phyloP scores from a whole-genome alignment of 2,329 filamentous ascomycete species.

The Coniochaeta sp. region DNA sequence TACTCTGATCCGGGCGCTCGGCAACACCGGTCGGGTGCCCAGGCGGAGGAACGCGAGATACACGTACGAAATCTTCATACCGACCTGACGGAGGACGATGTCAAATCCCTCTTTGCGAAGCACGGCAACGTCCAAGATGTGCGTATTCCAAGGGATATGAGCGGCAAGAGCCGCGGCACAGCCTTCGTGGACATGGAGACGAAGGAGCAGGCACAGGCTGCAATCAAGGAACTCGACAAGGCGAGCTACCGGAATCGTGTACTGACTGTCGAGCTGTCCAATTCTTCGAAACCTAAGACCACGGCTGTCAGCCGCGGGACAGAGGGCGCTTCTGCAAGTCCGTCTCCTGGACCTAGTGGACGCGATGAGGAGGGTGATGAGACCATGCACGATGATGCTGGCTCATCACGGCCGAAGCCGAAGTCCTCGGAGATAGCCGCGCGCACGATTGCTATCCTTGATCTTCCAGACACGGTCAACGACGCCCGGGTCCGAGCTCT shows the following conservation, averaged over 20 bases:
- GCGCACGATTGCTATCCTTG: conserved; percentile 74
- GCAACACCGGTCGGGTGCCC: conserved; percentile 70
- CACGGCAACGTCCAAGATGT: conserved; percentile 70
- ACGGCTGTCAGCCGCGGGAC: conserved; percentile 36
- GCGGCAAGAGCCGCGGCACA: conserved; percentile 66
- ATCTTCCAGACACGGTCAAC: conserved; percentile 87
- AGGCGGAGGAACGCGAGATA: conserved; percentile 82
- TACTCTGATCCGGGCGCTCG: conserved; percentile 78
- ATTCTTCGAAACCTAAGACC: conserved; percentile 45
- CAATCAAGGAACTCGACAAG: conserved; percentile 62
- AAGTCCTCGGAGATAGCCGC: conserved; percentile 42
- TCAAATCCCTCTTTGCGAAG: conserved; percentile 64
- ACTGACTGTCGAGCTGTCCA: conserved; percentile 57
- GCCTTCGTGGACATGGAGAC: conserved; percentile 73
- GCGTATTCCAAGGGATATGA: conserved; percentile 61
- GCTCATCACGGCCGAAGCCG: conserved; percentile 11
- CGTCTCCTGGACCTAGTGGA: conserved; percentile 23
- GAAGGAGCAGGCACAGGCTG: conserved; percentile 59
- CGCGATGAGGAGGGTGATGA: conserved; percentile 28
- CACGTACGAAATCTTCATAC: conserved; percentile 66
- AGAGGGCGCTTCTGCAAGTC: conserved; percentile 23
- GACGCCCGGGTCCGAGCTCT: conserved; percentile 72
- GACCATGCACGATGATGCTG: conserved; percentile 24
- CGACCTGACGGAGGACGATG: conserved; percentile 56
- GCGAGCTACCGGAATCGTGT: conserved; percentile 62